Evolutionary conservation across 2,329 filamentous ascomycete species (phyloP), one percentile per base, ranked within the genome.

Genomic region (Fusarium torulosum): DNA sequence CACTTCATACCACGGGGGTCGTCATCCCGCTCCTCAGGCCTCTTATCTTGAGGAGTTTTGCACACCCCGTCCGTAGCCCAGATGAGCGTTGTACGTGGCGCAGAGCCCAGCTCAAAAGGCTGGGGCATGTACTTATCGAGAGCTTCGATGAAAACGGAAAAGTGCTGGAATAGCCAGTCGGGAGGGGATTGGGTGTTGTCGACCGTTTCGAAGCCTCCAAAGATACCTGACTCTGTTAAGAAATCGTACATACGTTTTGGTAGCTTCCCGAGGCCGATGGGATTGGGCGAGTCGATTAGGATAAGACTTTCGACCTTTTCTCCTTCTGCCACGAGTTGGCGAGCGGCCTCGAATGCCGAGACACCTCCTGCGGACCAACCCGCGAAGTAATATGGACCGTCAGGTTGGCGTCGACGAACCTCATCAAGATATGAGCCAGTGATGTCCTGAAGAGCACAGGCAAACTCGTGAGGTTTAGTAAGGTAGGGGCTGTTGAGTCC

Each of bases 211-310:
- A 54, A 54, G 3, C 31, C 52, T 1, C 52, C 52, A 17, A 53
- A 53, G 41, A 47, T 53, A 1, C 51, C 51, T 0, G 52, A 54
- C 33, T 54, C 47, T 14, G 47, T 43, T 1, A 54, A 20, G 15
- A 54, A 54, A 31, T 54, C 43, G 11, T 54, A 54, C 42, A 54
- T 49, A 6, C 52, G 52, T n/a, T 49, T 49, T 17, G 52, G 52
- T 0, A 54, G 5, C 9, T 54, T 54, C 0, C 43, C 52, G 2
- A 54, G 52, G 13, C 52, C 52, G 0, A 54, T 19, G 1, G 52
- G 52, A 9, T 54, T 54, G 8, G 52, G 52, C 0, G 52, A 49
- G 43, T 54, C 52, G 8, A 54, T 38, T 4, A 54, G 4, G 8
- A 54, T 31, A 3, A 54, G 52, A 2, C 31, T 49, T 3, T 54